Evolutionary conservation across 208 protist species (phyloP).

Genomic region (Crithidia bombi): DNA sequence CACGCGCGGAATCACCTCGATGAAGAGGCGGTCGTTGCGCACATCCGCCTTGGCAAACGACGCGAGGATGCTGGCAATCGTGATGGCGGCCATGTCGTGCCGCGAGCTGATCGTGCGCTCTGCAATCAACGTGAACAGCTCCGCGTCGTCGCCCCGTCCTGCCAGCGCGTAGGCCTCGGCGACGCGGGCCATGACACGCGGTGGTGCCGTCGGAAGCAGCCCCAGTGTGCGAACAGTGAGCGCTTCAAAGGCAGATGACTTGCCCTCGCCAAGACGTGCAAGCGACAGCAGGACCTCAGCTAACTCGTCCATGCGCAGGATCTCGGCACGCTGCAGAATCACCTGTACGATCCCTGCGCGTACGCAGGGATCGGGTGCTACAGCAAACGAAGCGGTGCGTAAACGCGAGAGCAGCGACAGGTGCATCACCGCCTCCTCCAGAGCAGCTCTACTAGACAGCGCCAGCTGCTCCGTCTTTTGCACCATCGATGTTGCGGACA

Average conservation of each 20-base stretch:
- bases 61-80: conserved; percentile 68
- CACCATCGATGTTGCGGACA: neutral
- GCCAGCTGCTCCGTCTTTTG: neutral
- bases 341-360: conserved; percentile 4
- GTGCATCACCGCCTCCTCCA: conserved; percentile 38
- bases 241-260: conserved; percentile 14
- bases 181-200: conserved; percentile 53
- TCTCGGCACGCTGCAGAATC: conserved; percentile 9
- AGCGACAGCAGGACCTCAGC: conserved; percentile 77
- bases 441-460: neutral
- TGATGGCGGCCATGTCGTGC: conserved; percentile 62
- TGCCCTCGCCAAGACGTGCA: conserved; percentile 40
- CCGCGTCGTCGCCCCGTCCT: conserved; percentile 40
- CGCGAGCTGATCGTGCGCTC: conserved; percentile 68
- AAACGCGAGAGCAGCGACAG: conserved; percentile 46
- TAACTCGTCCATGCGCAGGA: conserved; percentile 44
- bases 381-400: neutral
- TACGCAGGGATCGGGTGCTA: neutral
- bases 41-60: conserved; percentile 69
- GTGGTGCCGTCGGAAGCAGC: conserved; percentile 54
- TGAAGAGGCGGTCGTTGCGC: conserved; percentile 77
- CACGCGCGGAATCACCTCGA: conserved; percentile 82
- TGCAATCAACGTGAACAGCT: conserved; percentile 79
- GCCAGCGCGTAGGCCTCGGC: conserved; percentile 58
- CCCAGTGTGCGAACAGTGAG: conserved; percentile 61